Conservation (phyloP, 345 rosid genomes). For the Kandelia obovata region DNA sequence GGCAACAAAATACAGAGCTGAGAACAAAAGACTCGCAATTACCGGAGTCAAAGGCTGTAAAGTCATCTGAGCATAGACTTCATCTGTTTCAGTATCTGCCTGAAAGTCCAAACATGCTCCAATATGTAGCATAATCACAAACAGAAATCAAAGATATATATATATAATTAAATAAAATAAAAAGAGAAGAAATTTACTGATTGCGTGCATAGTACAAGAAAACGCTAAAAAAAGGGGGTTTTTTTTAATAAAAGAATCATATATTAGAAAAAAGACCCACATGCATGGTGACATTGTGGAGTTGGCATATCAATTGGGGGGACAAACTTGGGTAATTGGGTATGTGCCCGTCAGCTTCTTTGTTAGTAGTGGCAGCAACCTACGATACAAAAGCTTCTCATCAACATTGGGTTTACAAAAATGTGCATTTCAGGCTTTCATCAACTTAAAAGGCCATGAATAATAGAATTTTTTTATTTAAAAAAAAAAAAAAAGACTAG, state of each 20-base stretch:
- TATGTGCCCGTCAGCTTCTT: conserved; percentile 30
- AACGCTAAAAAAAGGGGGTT: neutral
- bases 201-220: neutral
- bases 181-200: neutral
- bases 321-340: conserved; percentile 35
- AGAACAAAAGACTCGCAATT: neutral
- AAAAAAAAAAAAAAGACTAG: too few relatives aligned
- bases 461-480: neutral
- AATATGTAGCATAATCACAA: neutral
- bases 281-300: conserved; percentile 32
- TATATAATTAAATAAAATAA: neutral
- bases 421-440: too few relatives aligned
- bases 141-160: neutral
- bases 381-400: neutral
- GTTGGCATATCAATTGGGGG: conserved; percentile 32
- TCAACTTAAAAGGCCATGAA: neutral
- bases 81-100: conserved; percentile 32
- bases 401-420: too few relatives aligned
- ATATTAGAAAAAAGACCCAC: conserved; percentile 10
- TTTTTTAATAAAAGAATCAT: neutral
- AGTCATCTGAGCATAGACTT: conserved; percentile 35
- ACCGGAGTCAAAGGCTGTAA: conserved; percentile 29
- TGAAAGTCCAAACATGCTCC: conserved; percentile 13
- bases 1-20: too few relatives aligned
- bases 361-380: conserved; percentile 33